Evolutionary conservation across 176 grass and related monocot species (phyloP).

Genomic region (Poa annua): DNA sequence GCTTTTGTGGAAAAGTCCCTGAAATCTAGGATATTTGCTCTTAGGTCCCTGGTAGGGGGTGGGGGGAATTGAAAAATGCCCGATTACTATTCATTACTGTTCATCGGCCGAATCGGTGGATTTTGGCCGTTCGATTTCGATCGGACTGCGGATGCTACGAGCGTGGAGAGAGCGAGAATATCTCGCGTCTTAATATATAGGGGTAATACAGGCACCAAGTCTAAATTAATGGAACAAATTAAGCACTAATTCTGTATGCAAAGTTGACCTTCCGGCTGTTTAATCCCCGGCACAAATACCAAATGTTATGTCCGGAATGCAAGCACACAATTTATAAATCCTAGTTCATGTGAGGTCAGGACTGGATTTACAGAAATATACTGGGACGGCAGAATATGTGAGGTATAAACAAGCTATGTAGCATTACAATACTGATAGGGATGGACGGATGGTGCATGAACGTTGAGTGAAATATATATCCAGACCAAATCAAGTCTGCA

Average conservation of each 20-base stretch:
- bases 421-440: not conserved
- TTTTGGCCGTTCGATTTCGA: too few relatives aligned
- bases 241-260: not conserved
- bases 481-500: constrained; percentile 46
- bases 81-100: too few relatives aligned
- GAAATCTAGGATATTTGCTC: too few relatives aligned
- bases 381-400: not conserved
- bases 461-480: constrained; percentile 33
- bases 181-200: too few relatives aligned
- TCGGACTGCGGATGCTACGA: too few relatives aligned
- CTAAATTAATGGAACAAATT: too few relatives aligned
- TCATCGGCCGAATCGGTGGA: too few relatives aligned
- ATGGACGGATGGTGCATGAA: constrained; percentile 44
- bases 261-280: not conserved
- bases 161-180: too few relatives aligned
- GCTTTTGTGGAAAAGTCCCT: too few relatives aligned
- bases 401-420: not conserved
- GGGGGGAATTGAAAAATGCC: too few relatives aligned
- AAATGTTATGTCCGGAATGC: not conserved
- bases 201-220: too few relatives aligned
- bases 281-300: not conserved
- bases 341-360: constrained; percentile 39
- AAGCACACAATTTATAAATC: not conserved
- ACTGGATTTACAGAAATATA: constrained; percentile 17
- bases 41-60: too few relatives aligned